Evolutionary conservation across 2,329 filamentous ascomycete genomes (phyloP), one percentile per base, ranked within the genome.

Genomic region (Penicillium aurantiogriseum): DNA sequence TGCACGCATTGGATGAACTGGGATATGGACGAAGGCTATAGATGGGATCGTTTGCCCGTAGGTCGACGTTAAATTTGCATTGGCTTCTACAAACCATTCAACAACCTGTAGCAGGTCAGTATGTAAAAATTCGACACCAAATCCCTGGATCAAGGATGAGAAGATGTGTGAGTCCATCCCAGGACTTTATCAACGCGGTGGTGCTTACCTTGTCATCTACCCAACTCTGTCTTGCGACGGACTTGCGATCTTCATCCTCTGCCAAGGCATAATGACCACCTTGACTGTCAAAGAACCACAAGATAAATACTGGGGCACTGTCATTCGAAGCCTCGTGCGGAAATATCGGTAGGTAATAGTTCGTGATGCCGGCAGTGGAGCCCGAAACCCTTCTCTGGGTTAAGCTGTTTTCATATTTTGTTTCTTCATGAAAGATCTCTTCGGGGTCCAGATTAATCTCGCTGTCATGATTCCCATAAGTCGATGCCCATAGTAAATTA

Each of bases 271-370:
- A 75, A 51, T 77, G 76, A 8, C 86, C 86, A 36, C 87, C 86
- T 17, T 83, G 79, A 54, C 80, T 83, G 66, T 91, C 88, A 64
- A 91, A 90, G 74, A 90, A 90, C 86, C 87, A 91, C 1, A 91
- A 75, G 0, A 91, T 66, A 8, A 79, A 65, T 8, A 67, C 63
- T 7, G 83, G 81, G 1, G 45, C 49, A 11, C 57, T 55, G 17
- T 67, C 63, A 13, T 53, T 47, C 5, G 64, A 54, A 57, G 79
- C 77, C 65, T 81, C 81, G 48, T 67, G 58, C 11, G 73, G 68
- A 63, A 81, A 84, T 2, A 86, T 71, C 0, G 78, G 78, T 7
- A 85, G 64, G 56, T 80, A 84, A 67, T 85, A 85, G 61, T 85
- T 86, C 10, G 80, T 80, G 1, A 81, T 70, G 2, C 79, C 80